A percentile compares a stretch with the other conserved stretches of the same genome.
Evolutionary conservation across 2,329 filamentous ascomycete genomes (phyloP).

Genomic region (Arthrocladium fulminans): DNA sequence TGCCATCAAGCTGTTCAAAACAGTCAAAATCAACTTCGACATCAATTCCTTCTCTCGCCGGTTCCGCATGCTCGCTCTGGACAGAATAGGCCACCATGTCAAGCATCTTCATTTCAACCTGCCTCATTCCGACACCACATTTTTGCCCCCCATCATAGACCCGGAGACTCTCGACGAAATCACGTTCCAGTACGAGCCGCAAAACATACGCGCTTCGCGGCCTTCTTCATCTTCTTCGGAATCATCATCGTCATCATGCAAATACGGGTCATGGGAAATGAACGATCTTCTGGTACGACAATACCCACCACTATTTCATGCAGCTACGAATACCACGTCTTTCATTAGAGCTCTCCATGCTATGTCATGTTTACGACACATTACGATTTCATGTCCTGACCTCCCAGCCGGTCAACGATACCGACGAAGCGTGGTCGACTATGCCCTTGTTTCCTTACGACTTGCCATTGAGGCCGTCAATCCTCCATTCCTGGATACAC

Average conservation of each 20-base stretch:
- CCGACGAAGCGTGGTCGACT: slow-evolving; percentile 71
- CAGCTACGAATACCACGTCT: slow-evolving; percentile 75
- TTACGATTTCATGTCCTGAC: slow-evolving; percentile 67
- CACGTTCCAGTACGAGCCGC: slow-evolving; percentile 72
- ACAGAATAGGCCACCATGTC: slow-evolving; percentile 68
- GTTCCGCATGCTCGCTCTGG: slow-evolving; percentile 62
- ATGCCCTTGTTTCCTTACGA: slow-evolving; percentile 76
- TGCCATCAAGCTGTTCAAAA: slow-evolving; percentile 34
- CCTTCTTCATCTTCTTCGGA: slow-evolving; percentile 43
- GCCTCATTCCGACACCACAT: slow-evolving; percentile 67
- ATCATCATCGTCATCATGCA: slow-evolving; percentile 35
- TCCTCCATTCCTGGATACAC: slow-evolving; percentile 54
- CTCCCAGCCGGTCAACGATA: slow-evolving; percentile 62
- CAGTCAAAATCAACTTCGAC: slow-evolving; percentile 38
- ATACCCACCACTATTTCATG: slow-evolving; percentile 82
- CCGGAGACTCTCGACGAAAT: slow-evolving; percentile 68
- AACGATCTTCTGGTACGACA: slow-evolving; percentile 76
- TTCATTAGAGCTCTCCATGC: slow-evolving; percentile 68
- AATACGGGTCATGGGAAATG: slow-evolving; percentile 71
- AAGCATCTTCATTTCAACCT: slow-evolving; percentile 70
- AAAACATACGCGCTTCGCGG: slow-evolving; percentile 49
- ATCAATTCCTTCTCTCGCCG: slow-evolving; percentile 67
- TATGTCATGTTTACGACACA: slow-evolving; percentile 60
- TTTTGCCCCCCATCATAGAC: slow-evolving; percentile 75
- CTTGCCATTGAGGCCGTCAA: slow-evolving; percentile 71